Base-by-base conservation (phyloP, 2,329 filamentous ascomycete species). In the Alternaria triticina region DNA sequence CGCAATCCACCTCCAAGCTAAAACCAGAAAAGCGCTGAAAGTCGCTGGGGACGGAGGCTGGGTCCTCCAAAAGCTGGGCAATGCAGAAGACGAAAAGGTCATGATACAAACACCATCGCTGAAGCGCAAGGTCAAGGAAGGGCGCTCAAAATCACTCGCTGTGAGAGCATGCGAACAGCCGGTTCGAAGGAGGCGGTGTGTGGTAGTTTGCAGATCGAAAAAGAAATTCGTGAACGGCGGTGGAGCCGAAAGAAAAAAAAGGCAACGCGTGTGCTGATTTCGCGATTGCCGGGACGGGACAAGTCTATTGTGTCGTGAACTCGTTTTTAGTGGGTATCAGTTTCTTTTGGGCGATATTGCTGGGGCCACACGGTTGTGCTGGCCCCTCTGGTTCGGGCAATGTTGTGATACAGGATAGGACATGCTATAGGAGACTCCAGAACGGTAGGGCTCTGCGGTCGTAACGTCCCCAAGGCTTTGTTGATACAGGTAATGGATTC, bases 271-370 rank as follows among this genome's bases (percentile, higher is more conserved):
- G 47, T 33, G 62, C 50, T 62, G 60, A 61, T 63, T 45, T 51
- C 54, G 44, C 49, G 25, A 15, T 33, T 55, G 60, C 60, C 67
- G 62, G 54, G 33, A 59, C 12, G 51, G 46, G 54, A 66, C 74
- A 70, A 64, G 55, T 78, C 76, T 77, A 78, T 75, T 67, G 66
- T 51, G 72, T 78, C 76, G 74, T 78, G 71, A 78, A 74, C 67
- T 75, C 75, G 71, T 77, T 61, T 77, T 67, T 76, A 74, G 69
- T 64, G 74, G 76, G 76, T 78, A 77, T 78, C 74, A 69, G 73
- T 64, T 74, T 77, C 71, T 69, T 69, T 71, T 72, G 66, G 67
- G 66, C 60, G 65, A 68, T 71, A 57, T 65, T 70, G 66, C 54
- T 65, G 57, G 69, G 58, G 57, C 55, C 52, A 60, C 61, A 43